A percentile compares a stretch with the other conserved stretches of the same genome.
These are phyloP conservation scores for Prunella vulgaris DNA, from an alignment of 257 asterid species.

Conservation along the genomic window DNA sequence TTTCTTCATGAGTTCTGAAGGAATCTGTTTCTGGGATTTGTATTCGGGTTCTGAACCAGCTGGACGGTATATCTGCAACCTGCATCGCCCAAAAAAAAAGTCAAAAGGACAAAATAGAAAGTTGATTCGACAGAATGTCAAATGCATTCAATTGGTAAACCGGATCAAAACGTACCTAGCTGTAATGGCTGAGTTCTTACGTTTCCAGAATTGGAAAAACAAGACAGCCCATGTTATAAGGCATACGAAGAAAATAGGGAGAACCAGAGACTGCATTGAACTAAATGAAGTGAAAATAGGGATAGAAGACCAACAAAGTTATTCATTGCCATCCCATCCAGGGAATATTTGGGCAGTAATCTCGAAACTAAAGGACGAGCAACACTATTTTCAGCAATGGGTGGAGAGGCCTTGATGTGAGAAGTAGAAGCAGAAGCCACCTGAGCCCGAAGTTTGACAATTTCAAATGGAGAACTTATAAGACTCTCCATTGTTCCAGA, in stretches of 20 bases:
- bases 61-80: conserved; percentile 69
- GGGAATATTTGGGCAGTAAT: conserved; percentile 64
- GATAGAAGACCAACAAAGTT: conserved; percentile 62
- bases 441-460: conserved; percentile 81
- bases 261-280: conserved; percentile 71
- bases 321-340: conserved; percentile 49
- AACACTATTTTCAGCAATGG: conserved; percentile 38
- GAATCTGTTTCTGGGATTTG: conserved; percentile 39
- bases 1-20: conserved; percentile 50
- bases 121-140: neutral
- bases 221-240: conserved; percentile 78
- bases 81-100: conserved; percentile 23
- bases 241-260: conserved; percentile 78
- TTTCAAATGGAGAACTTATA: conserved; percentile 68
- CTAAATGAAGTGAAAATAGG: conserved; percentile 50
- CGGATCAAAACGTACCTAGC: conserved; percentile 46
- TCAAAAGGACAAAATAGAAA: neutral
- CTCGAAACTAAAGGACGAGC: conserved; percentile 52
- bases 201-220: conserved; percentile 97
- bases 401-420: conserved; percentile 30
- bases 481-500: conserved; percentile 69
- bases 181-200: conserved; percentile 70
- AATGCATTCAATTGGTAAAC: neutral
- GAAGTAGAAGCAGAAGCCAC: conserved; percentile 89
- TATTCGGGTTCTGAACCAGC: conserved; percentile 49